Percentiles rank a stretch among this genome's conserved stretches.
These are phyloP conservation scores for Didymella keratinophila DNA, from an alignment of 2,329 filamentous ascomycete genomes.

Conservation along the genomic window DNA sequence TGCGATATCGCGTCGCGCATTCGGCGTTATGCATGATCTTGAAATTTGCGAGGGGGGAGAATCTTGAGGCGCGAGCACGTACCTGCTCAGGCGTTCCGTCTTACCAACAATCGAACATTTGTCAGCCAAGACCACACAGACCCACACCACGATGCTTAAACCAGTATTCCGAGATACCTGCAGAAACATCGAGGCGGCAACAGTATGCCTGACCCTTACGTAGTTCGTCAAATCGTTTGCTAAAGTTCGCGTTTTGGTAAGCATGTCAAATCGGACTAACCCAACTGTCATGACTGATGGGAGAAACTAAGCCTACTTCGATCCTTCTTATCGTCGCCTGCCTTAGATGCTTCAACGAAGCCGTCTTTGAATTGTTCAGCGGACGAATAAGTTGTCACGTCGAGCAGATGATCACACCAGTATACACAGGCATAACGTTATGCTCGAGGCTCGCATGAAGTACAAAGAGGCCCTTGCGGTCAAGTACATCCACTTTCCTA, in stretches of 20 bases:
- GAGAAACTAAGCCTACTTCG: neutral
- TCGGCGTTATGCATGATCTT: conserved; percentile 6
- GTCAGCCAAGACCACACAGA: neutral
- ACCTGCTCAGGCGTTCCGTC: neutral
- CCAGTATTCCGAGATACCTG: neutral
- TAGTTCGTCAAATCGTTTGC: neutral
- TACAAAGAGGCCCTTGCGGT: neutral
- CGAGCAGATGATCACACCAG: neutral
- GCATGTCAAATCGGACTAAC: neutral
- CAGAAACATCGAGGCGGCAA: neutral
- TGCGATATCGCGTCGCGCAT: conserved; percentile 10
- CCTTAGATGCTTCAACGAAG: neutral
- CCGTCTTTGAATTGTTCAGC: neutral
- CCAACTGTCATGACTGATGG: no score
- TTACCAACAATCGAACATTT: conserved; percentile 7
- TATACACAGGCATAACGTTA: neutral
- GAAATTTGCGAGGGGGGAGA: neutral
- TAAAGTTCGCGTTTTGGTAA: neutral
- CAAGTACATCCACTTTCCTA: neutral
- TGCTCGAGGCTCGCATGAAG: neutral
- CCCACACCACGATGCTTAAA: neutral
- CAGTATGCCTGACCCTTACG: neutral
- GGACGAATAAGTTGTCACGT: neutral
- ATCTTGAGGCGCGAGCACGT: neutral
- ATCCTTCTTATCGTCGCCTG: no score